Evolutionary conservation across 1,284 basidiomycete species (phyloP).

Genomic region (Marasmius oreades): DNA sequence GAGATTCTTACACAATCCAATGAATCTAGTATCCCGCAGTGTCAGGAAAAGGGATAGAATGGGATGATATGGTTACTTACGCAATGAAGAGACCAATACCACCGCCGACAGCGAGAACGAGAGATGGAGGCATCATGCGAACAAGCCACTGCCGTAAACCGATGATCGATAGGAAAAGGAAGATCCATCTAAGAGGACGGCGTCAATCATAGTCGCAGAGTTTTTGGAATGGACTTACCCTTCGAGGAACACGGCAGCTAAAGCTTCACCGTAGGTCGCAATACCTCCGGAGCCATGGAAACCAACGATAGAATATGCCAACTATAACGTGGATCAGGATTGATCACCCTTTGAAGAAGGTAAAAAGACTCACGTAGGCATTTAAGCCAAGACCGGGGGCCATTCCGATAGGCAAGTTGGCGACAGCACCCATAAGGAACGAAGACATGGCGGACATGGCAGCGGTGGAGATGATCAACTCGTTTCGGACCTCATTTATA

Average conservation of each 20-base stretch:
- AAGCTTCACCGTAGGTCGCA: slow-evolving; percentile 76
- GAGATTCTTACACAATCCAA: slow-evolving; percentile 58
- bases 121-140: slow-evolving; percentile 83
- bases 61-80: slow-evolving; percentile 31
- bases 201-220: slow-evolving; percentile 1
- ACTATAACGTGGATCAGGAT: slow-evolving; percentile 39
- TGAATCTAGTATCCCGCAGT: slow-evolving; percentile 44
- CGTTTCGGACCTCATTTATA: slow-evolving; percentile 62
- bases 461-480: slow-evolving; percentile 78
- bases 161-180: slow-evolving; percentile 78
- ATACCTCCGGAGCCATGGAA: slow-evolving; percentile 69
- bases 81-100: slow-evolving; percentile 88
- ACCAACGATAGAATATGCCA: slow-evolving; percentile 86
- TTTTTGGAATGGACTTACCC: slow-evolving; percentile 43
- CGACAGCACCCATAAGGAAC: slow-evolving; percentile 79
- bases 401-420: slow-evolving; percentile 82
- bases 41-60: slow-evolving; percentile 12
- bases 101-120: slow-evolving; percentile 80
- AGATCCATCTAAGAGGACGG: slow-evolving; percentile 60
- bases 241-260: slow-evolving; percentile 87
- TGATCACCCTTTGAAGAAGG: neutral
- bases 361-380: slow-evolving; percentile 60
- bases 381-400: slow-evolving; percentile 81
- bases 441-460: slow-evolving; percentile 75
- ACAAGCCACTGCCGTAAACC: slow-evolving; percentile 91